Conservation (phyloP, 768 basidiomycete species). For the Lactifluus rugatus region DNA sequence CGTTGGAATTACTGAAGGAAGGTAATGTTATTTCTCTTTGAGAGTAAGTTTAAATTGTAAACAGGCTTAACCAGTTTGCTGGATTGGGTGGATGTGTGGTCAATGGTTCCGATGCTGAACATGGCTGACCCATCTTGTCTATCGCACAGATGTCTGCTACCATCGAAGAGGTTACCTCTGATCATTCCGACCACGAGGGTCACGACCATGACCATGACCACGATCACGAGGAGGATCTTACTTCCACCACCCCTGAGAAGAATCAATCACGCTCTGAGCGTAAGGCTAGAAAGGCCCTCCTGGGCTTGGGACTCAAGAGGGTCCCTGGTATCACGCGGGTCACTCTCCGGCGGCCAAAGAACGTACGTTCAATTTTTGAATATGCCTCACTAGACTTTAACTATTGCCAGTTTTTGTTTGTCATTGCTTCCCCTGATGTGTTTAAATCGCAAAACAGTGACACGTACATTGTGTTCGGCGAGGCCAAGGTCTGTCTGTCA, state of each 20-base stretch:
- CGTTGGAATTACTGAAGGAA: neutral
- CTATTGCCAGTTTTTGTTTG: constrained; percentile 64
- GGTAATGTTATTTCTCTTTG: neutral
- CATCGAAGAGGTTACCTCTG: constrained; percentile 76
- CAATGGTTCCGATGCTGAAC: constrained; percentile 19
- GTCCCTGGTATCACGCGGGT: constrained; percentile 92
- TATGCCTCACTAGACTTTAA: neutral
- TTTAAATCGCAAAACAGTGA: constrained; percentile 97
- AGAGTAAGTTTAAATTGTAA: neutral
- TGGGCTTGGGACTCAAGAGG: constrained; percentile 85
- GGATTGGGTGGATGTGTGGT: constrained; percentile 29
- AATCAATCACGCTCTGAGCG: constrained; percentile 91
- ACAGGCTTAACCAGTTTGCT: constrained; percentile 21
- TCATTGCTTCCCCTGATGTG: constrained; percentile 88
- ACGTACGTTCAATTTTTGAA: constrained; percentile 41
- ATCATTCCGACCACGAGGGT: constrained; percentile 61
- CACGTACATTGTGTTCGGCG: constrained; percentile 98
- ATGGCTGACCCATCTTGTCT: constrained; percentile 25
- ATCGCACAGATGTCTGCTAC: constrained; percentile 58
- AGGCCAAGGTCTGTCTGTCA: constrained; percentile 70
- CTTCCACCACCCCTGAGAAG: constrained; percentile 79
- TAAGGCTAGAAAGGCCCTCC: constrained; percentile 89
- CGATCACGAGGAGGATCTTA: constrained; percentile 69
- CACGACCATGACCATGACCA: constrained; percentile 44
- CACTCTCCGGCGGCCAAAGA: constrained; percentile 89